phyloP scores from a whole-genome alignment of 2,329 filamentous ascomycete genomes.

The Neurospora crassa region DNA sequence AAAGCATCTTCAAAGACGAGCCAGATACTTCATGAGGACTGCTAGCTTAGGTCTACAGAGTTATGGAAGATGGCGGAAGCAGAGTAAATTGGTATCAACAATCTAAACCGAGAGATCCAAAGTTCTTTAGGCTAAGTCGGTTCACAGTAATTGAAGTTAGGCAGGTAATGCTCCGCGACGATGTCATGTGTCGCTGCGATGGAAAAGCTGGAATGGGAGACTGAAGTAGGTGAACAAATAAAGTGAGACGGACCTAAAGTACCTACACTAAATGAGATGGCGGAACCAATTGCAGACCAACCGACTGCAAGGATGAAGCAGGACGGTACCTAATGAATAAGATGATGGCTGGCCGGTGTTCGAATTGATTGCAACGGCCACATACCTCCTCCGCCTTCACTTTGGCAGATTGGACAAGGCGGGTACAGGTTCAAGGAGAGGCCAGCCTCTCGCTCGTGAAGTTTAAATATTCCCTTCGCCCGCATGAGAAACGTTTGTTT shows the following conservation, averaged over 20 bases:
- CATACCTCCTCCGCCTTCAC: not conserved
- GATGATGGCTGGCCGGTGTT: not conserved
- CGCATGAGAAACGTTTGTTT: not conserved
- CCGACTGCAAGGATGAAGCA: not conserved
- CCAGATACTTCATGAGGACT: not conserved
- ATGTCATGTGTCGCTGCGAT: not conserved
- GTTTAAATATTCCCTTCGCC: not conserved
- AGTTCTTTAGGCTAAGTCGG: not conserved
- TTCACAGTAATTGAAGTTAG: not conserved
- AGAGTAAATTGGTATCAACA: not conserved
- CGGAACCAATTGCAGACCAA: not conserved
- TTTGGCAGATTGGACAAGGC: not conserved
- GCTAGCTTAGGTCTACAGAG: not conserved
- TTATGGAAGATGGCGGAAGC: not conserved
- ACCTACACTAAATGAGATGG: not conserved
- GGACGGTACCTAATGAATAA: not conserved
- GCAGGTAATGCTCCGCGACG: not conserved
- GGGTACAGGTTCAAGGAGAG: not conserved
- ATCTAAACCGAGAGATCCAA: fast-evolving
- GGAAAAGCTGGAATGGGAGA: not conserved
- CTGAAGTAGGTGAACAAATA: not conserved
- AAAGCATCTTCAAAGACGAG: not conserved
- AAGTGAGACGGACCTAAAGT: not conserved
- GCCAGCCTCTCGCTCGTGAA: not conserved
- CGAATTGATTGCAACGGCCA: not conserved